Evolutionary conservation across 202 grass and related monocot genomes (phyloP), one percentile per base, ranked within the genome.

Genomic region (Zoysia matrella): DNA sequence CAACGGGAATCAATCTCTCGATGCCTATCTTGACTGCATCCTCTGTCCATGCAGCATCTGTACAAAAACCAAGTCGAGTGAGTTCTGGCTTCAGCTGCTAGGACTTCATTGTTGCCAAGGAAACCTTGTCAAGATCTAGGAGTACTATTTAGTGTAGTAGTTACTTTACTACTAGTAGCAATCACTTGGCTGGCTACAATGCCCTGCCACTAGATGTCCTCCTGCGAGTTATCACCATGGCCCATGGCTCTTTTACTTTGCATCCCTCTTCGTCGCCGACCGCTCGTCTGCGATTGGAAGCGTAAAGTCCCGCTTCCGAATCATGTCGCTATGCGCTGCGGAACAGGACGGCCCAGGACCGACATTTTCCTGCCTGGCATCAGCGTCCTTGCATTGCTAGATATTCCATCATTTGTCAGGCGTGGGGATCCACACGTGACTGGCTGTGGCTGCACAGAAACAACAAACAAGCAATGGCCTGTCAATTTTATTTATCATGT

Each of bases 221-320:
- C 79, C 60, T 53, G 7, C 14, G n/a, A 41, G 11, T n/a, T 62
- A 46, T 7, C 44, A 75, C 9, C 56, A 22, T 30, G n/a, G 58
- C 4, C 62, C 57, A 30, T 48, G 43, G 8, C 12, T 47, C 65
- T 89, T 85, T 89, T 40, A 47, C 77, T 81, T 88, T 85, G 66
- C 72, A 72, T 61, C 72, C 72, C 69, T 80, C 65, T 53, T 77
- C 50, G 40, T 36, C 30, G 30, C 52, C 66, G 73, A 36, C 45
- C 61, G 7, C 61, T 61, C 13, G 79, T 73, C 80, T 78, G 36
- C 53, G 4, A 42, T 14, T 61, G 69, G 69, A 67, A 89, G 72
- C 77, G 76, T 80, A 75, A 76, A 85, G 74, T 3, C 3, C n/a
- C 36, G 30, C 69, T 48, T 79, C 69, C 4, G 16, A 15, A 43